These are phyloP conservation scores for Fomitopsis schrenkii DNA, from an alignment of 1,284 basidiomycete species.

Conservation along the genomic window DNA sequence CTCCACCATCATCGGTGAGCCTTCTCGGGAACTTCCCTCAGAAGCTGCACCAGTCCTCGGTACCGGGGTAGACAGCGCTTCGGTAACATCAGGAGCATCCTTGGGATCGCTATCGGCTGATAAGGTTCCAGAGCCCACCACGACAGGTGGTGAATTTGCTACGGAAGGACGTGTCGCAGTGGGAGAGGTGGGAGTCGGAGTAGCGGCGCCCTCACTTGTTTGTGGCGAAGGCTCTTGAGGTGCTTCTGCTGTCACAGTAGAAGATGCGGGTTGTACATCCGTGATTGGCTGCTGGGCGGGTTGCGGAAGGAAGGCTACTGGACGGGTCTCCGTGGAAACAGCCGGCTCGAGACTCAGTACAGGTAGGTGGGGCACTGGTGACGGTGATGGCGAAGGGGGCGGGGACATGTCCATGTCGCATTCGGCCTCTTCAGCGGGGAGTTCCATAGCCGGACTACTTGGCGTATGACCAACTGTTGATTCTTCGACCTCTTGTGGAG, in stretches of 20 bases:
- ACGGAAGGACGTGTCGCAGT: neutral
- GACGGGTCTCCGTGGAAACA: neutral
- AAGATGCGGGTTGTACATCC: neutral
- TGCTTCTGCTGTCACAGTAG: neutral
- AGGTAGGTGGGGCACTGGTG: neutral
- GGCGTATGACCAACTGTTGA: too few relatives aligned
- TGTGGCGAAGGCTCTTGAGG: neutral
- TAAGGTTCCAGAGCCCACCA: too few relatives aligned
- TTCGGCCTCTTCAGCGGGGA: neutral
- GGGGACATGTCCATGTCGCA: slow-evolving; percentile 3
- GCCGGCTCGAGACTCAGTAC: neutral
- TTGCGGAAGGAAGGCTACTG: neutral
- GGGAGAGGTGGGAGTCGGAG: neutral
- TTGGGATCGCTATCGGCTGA: too few relatives aligned
- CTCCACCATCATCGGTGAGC: neutral
- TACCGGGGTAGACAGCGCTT: neutral
- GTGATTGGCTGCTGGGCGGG: neutral
- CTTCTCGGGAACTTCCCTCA: neutral
- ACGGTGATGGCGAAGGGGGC: neutral
- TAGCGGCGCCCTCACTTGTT: neutral
- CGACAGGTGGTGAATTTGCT: too few relatives aligned
- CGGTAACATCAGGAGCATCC: neutral
- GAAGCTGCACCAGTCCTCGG: neutral
- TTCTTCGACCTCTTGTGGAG: neutral
- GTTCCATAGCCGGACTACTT: neutral